Evolutionary conservation across 441 rosid species (phyloP), one percentile per base, ranked within the genome.

Genomic region (Adansonia grandidieri): DNA sequence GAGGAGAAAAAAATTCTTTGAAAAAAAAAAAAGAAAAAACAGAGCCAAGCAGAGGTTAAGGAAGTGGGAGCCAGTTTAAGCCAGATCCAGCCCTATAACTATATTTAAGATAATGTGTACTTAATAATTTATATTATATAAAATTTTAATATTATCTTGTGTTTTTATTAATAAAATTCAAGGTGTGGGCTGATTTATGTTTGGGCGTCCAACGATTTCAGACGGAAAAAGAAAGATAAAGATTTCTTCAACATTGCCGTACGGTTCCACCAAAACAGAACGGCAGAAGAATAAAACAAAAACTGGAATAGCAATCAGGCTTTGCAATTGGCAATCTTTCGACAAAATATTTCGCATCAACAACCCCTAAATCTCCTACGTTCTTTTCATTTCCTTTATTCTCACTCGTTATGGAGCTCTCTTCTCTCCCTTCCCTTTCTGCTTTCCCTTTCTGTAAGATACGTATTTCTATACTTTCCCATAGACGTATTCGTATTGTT

Each of bases 401-500:
- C 57, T 14, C 11, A 48, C 20, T 47, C 11, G 14, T 24, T 14
- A 91, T 91, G 97, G 93, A 87, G 56, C 77, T 87, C 79, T 85
- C 87, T 79, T 81, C 89, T 69, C 74, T 72, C 71, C 76, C 79
- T 22, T 74, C 78, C 40, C 57, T 71, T 37, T 74, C 82, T 83
- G 76, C 83, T 37, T 81, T 79, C 73, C 75, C 58, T 79, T 80
- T 81, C 51, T 79, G 88, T 88, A 86, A 71, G 75, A 56, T 19
- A 56, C 57, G 57, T 7, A 14, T 28, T 24, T 42, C 40, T 6
- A n/a, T 14, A 2, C 9, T 28, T 37, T 50, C 22, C 2, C 48
- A 10, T 74, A 32, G 54, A 22, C 57, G 4, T 75, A 10, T 62
- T 8, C 13, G 28, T 3, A 51, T 0, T 44, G 5, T 14, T 22